Percentiles rank a stretch among this genome's conserved stretches.
These are phyloP conservation scores for Sordaria brevicollis DNA, from an alignment of 495 filamentous ascomycete species.

Conservation along the genomic window DNA sequence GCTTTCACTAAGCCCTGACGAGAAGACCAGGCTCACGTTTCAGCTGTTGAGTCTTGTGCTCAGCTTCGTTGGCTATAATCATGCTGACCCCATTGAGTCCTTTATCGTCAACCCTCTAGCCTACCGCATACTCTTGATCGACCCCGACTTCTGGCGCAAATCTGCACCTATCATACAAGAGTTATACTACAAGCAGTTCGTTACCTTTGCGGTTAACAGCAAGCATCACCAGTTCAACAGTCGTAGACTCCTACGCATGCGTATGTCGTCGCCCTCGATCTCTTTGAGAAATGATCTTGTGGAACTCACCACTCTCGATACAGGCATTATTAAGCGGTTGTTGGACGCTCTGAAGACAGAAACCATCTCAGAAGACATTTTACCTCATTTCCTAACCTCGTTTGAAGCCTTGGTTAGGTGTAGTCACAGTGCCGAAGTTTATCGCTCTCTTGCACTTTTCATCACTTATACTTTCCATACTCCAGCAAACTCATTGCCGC, in stretches of 20 bases:
- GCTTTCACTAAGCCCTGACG: slow-evolving; percentile 34
- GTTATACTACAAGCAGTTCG: slow-evolving; percentile 86
- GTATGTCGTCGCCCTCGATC: slow-evolving; percentile 44
- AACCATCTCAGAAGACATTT: slow-evolving; percentile 55
- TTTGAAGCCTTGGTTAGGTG: slow-evolving; percentile 69
- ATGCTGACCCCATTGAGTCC: slow-evolving; percentile 63
- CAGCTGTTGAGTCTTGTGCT: slow-evolving; percentile 68
- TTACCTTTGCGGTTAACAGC: slow-evolving; percentile 70
- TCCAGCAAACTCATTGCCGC: slow-evolving; percentile 34
- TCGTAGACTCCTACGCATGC: slow-evolving; percentile 75
- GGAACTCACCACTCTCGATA: slow-evolving; percentile 8
- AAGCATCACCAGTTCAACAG: slow-evolving; percentile 88
- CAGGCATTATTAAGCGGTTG: slow-evolving; percentile 82
- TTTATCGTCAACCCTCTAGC: slow-evolving; percentile 93
- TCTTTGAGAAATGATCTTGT: neutral
- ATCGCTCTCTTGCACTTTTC: slow-evolving; percentile 81
- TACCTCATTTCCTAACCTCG: slow-evolving; percentile 64
- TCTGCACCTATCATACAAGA: slow-evolving; percentile 63
- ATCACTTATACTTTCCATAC: slow-evolving; percentile 88
- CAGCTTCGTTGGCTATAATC: slow-evolving; percentile 77
- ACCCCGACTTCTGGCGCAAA: slow-evolving; percentile 84
- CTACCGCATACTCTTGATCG: slow-evolving; percentile 82
- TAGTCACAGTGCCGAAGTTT: slow-evolving; percentile 68
- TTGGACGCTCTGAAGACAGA: slow-evolving; percentile 83
- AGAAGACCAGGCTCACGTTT: slow-evolving; percentile 54